phyloP scores from a whole-genome alignment of 176 grass and related monocot species.

The Alopecurus myosuroides region DNA sequence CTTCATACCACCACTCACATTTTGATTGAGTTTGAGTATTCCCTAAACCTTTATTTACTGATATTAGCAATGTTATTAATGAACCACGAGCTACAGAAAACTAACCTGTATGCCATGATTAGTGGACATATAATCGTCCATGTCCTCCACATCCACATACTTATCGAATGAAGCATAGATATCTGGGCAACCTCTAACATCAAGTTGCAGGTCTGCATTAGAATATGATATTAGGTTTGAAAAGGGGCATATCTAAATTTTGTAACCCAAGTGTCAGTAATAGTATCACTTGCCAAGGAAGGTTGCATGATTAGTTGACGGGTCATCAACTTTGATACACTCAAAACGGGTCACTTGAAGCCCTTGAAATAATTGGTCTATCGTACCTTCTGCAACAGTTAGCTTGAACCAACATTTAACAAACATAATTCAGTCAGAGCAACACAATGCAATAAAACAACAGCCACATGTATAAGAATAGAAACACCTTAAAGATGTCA shows the following conservation, averaged over 20 bases:
- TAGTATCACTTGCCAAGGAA: slow-evolving; percentile 72
- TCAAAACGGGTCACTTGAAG: slow-evolving; percentile 91
- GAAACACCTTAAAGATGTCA: slow-evolving; percentile 68
- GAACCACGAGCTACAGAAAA: background rate
- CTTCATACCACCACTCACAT: background rate
- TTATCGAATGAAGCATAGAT: slow-evolving; percentile 96
- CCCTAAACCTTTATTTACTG: background rate
- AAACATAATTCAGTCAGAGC: slow-evolving; percentile 49
- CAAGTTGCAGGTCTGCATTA: slow-evolving; percentile 79
- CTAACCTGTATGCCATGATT: slow-evolving; percentile 82
- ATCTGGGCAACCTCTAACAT: slow-evolving; percentile 91
- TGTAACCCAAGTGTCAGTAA: background rate
- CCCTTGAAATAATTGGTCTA: slow-evolving; percentile 93
- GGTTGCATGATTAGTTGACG: slow-evolving; percentile 80
- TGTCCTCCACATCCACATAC: slow-evolving; percentile 80
- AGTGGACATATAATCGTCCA: slow-evolving; percentile 81
- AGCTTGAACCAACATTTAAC: slow-evolving; percentile 58
- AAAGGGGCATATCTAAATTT: background rate
- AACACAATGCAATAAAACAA: slow-evolving; percentile 31
- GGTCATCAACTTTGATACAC: slow-evolving; percentile 91
- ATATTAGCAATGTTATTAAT: background rate
- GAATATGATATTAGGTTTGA: slow-evolving; percentile 20
- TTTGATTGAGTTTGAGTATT: background rate
- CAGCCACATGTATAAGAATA: slow-evolving; percentile 8
- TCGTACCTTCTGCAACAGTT: slow-evolving; percentile 90